These are phyloP conservation scores for Boletus subcaerulescens DNA, from an alignment of 768 basidiomycete species.

Conservation along the genomic window DNA sequence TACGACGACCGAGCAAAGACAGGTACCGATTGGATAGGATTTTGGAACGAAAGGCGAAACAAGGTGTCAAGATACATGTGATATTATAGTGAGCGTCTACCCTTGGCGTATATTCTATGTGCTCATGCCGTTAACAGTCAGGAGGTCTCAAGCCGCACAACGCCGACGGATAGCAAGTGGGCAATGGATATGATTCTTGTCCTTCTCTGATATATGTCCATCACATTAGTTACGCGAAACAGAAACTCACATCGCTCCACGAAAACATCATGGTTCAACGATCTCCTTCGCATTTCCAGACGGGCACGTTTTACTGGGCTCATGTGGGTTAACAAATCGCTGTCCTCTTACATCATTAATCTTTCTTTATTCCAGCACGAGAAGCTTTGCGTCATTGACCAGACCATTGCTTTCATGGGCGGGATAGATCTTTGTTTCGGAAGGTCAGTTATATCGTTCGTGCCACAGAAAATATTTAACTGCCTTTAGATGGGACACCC, in stretches of 20 bases:
- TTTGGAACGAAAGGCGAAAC: slow-evolving; percentile 86
- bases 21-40: slow-evolving; percentile 85
- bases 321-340: slow-evolving; percentile 56
- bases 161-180: slow-evolving; percentile 90
- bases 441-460: slow-evolving; percentile 40
- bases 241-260: slow-evolving; percentile 72
- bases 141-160: slow-evolving; percentile 94
- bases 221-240: slow-evolving; percentile 76
- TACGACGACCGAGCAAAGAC: slow-evolving; percentile 82
- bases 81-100: slow-evolving; percentile 75
- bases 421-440: slow-evolving; percentile 95
- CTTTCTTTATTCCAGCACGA: slow-evolving; percentile 64
- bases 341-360: not conserved
- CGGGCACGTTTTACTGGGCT: slow-evolving; percentile 98
- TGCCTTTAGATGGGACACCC: slow-evolving; percentile 81
- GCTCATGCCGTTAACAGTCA: slow-evolving; percentile 48
- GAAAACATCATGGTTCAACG: slow-evolving; percentile 95
- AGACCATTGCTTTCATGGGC: slow-evolving; percentile 97
- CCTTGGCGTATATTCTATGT: not conserved
- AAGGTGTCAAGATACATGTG: slow-evolving; percentile 94
- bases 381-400: slow-evolving; percentile 96
- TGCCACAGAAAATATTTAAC: not conserved
- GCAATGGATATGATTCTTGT: slow-evolving; percentile 22
- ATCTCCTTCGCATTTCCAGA: slow-evolving; percentile 96
- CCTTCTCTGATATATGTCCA: slow-evolving; percentile 6